These are phyloP conservation scores for Andrographis paniculata DNA, from an alignment of 305 asterid species.

Conservation along the genomic window DNA sequence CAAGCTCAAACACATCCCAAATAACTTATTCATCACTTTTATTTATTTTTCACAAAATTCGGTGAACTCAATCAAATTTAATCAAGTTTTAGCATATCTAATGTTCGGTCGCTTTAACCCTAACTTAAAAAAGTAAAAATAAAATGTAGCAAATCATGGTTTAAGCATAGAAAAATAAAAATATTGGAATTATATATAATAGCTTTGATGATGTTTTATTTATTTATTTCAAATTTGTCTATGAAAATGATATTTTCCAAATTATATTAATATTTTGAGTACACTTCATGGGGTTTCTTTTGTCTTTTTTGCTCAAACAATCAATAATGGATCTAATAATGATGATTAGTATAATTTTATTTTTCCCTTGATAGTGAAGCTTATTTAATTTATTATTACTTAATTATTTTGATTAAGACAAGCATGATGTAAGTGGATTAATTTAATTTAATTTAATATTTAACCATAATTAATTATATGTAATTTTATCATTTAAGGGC, in stretches of 20 bases:
- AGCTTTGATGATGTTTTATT: too few relatives aligned
- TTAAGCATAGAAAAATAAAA: too few relatives aligned
- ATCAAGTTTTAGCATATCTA: too few relatives aligned
- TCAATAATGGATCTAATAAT: slow-evolving; percentile 2
- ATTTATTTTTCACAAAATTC: too few relatives aligned
- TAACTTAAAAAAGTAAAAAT: too few relatives aligned
- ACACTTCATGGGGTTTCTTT: neutral
- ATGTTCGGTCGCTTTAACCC: too few relatives aligned
- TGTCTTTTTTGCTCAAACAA: neutral
- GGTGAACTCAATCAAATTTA: too few relatives aligned
- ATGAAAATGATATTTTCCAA: slow-evolving; percentile 13
- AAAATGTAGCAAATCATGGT: too few relatives aligned
- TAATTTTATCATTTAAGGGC: slow-evolving; percentile 5
- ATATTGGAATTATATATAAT: too few relatives aligned
- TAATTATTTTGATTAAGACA: slow-evolving; percentile 18
- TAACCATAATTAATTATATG: slow-evolving; percentile 11
- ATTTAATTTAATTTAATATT: neutral
- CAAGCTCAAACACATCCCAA: too few relatives aligned
- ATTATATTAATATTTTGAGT: neutral
- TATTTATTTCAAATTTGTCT: too few relatives aligned
- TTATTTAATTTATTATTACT: slow-evolving; percentile 10
- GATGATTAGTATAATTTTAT: slow-evolving; percentile 10
- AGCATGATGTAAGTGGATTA: slow-evolving; percentile 16
- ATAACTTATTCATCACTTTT: too few relatives aligned
- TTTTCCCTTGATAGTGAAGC: slow-evolving; percentile 10